phyloP scores from a whole-genome alignment of 2,329 filamentous ascomycete genomes.

The Exophiala bonariae region DNA sequence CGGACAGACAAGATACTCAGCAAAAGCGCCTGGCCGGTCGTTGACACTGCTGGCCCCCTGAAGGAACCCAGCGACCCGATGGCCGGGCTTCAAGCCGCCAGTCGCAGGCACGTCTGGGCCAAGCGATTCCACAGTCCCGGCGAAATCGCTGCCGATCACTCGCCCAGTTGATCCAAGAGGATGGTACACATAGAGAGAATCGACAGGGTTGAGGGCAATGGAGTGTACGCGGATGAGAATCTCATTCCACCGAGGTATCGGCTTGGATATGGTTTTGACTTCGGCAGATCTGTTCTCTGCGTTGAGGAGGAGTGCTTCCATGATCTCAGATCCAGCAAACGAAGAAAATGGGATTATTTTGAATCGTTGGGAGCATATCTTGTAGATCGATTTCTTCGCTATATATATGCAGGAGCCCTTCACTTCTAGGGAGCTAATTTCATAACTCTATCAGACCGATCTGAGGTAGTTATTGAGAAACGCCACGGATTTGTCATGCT shows the following conservation, averaged over 20 bases:
- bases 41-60: slow-evolving; percentile 9
- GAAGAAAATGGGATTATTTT: no score
- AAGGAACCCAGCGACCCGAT: slow-evolving; percentile 1
- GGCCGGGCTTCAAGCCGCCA: neutral
- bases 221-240: slow-evolving; percentile 20
- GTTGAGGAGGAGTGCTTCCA: neutral
- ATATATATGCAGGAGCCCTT: no score
- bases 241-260: neutral
- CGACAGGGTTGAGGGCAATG: slow-evolving; percentile 27
- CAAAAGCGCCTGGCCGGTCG: slow-evolving; percentile 26
- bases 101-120: neutral
- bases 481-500: no score
- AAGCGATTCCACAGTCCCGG: slow-evolving; percentile 1
- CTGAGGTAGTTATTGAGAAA: no score
- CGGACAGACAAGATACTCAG: slow-evolving; percentile 29
- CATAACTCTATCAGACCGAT: no score
- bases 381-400: no score
- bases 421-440: no score
- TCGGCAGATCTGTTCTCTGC: neutral
- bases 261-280: neutral
- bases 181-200: slow-evolving; percentile 7
- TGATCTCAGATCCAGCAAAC: no score
- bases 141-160: slow-evolving; percentile 10
- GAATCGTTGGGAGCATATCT: no score
- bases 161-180: slow-evolving; percentile 12